These are phyloP conservation scores for Hawksworthiomyces lignivorus DNA, from an alignment of 2,329 filamentous ascomycete species.

Conservation along the genomic window DNA sequence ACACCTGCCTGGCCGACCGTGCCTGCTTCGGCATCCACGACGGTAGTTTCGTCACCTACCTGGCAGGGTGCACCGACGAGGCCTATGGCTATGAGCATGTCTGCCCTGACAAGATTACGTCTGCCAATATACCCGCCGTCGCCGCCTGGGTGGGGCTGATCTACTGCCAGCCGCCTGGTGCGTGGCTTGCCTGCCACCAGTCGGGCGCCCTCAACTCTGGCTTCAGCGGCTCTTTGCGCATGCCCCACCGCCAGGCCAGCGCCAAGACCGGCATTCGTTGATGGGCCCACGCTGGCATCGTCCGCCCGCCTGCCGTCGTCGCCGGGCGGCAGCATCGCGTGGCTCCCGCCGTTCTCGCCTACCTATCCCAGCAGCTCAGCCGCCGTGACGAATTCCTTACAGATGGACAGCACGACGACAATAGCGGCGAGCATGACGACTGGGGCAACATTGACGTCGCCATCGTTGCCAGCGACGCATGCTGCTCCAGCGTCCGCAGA, in stretches of 20 bases:
- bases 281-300: constrained; percentile 18
- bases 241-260: constrained; percentile 20
- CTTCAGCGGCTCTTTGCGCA: constrained; percentile 20
- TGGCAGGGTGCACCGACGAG: constrained; percentile 29
- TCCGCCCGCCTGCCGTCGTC: constrained; percentile 21
- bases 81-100: constrained; percentile 20
- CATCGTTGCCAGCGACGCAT: background rate
- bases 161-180: constrained; percentile 26
- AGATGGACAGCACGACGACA: background rate
- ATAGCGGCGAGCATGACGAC: background rate
- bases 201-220: constrained; percentile 15
- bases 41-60: constrained; percentile 27
- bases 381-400: too few relatives aligned
- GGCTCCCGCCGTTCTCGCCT: constrained; percentile 19
- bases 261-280: constrained; percentile 20
- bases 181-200: constrained; percentile 24
- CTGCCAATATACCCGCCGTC: constrained; percentile 6
- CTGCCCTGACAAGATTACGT: constrained; percentile 26
- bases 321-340: constrained; percentile 20
- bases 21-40: constrained; percentile 17
- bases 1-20: constrained; percentile 13
- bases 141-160: constrained; percentile 27
- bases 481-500: too few relatives aligned
- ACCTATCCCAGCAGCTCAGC: constrained; percentile 10
- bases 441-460: background rate